Base-by-base conservation (phyloP, 345 rosid species). In the Schrenkiella parvula region DNA sequence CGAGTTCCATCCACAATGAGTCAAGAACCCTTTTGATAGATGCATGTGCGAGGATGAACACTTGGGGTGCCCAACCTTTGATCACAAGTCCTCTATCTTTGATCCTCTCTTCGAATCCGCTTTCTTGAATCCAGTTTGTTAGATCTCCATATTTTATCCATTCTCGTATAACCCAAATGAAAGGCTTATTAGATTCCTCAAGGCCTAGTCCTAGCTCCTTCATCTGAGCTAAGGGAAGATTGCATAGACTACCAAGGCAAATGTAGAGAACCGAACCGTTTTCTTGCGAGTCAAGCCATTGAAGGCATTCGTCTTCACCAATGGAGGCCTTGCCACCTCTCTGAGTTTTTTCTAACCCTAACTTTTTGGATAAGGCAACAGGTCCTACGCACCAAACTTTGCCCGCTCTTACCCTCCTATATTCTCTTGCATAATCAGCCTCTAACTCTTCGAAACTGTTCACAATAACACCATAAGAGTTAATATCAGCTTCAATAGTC, bases 1-100 rank as follows among this genome's bases (percentile, higher is more conserved):
- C 6, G 90, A 86, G 43, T 84, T 87, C 90, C 90, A 86, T 12
- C 90, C 90, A 17, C 91, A 84, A 11, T 83, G 87, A 29, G 87
- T 87, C 58, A 87, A 63, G 71, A 87, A 87, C 2, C 86, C 85
- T 59, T 86, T 86, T 86, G 0, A 80, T 19, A 0, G 85, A 54
- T 0, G 63, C 17, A 22, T 84, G 89, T 8, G 91, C 84, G 37
- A 87, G 58, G 29, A 84, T 87, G 8, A 79, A 38, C 0, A 87
- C 73, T 53, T 87, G 88, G 0, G 91, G 91, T 2, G 87, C 80
- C 91, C 91, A 87, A 5, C 88, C 87, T 50, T 37, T 47, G 18
- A 87, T 79, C 42, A 87, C 17, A 5, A 87, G 64, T 13, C 88
- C 86, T 75, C 80, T 82, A 4, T 72, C 82, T 74, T 66, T 71